Evolutionary conservation across 129 eudicot species (phyloP), one percentile per base, ranked within the genome.

Genomic region (Deinandra increscens): DNA sequence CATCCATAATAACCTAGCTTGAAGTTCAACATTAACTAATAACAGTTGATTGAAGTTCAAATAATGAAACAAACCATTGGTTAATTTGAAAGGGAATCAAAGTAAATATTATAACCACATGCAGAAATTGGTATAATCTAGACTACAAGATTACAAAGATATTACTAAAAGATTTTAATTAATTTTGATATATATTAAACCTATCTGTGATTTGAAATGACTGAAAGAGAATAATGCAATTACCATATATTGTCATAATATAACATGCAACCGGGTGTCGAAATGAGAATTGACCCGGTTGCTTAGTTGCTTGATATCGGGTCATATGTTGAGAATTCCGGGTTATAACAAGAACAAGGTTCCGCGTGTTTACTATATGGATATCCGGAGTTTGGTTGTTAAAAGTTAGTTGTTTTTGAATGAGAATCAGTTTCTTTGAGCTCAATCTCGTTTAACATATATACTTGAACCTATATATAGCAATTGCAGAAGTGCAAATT

Each of bases 381-480:
- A n/a, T n/a, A n/a, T n/a, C n/a, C n/a, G n/a, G n/a, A n/a, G n/a
- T n/a, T n/a, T n/a, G n/a, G n/a, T n/a, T n/a, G n/a, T n/a, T n/a
- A n/a, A n/a, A n/a, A n/a, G n/a, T n/a, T n/a, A n/a, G n/a, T n/a
- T n/a, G n/a, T n/a, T n/a, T n/a, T n/a, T n/a, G n/a, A n/a, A n/a
- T n/a, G n/a, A n/a, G n/a, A n/a, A n/a, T n/a, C n/a, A n/a, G n/a
- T n/a, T n/a, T n/a, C n/a, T n/a, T n/a, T n/a, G n/a, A n/a, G n/a
- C n/a, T n/a, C n/a, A n/a, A n/a, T n/a, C n/a, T n/a, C n/a, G n/a
- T n/a, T n/a, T n/a, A n/a, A n/a, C n/a, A n/a, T n/a, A n/a, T n/a
- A n/a, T n/a, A 55, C 62, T 45, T 34, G 68, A 59, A 15, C 66
- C 4, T 26, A 26, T 67, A 56, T 26, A 26, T 67, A 56, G 29